These are phyloP conservation scores for Boletus huronensis DNA, from an alignment of 768 basidiomycete genomes.

Conservation along the genomic window DNA sequence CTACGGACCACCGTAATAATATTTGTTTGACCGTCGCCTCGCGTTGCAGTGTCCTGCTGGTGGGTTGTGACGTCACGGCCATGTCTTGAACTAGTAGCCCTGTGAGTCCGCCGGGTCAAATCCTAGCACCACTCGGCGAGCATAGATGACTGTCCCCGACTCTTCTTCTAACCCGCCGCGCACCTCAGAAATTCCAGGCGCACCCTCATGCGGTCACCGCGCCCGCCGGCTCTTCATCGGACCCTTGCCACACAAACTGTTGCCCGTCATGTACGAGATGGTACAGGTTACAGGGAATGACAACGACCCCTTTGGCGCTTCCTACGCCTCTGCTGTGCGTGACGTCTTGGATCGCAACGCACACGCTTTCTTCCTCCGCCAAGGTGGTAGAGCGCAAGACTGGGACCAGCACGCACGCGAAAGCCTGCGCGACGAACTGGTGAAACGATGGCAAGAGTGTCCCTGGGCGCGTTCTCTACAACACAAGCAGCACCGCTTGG, in stretches of 20 bases:
- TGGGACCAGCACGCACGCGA: slow-evolving; percentile 60
- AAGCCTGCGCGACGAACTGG: slow-evolving; percentile 52
- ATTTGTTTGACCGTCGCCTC: not conserved
- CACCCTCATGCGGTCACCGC: slow-evolving; percentile 10
- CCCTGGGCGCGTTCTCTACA: slow-evolving; percentile 57
- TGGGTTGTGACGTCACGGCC: slow-evolving; percentile 25
- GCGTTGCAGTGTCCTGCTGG: not conserved
- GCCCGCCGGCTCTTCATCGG: slow-evolving; percentile 67
- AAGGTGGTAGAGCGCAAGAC: slow-evolving; percentile 62
- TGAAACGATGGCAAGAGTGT: slow-evolving; percentile 58
- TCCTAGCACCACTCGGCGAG: not conserved
- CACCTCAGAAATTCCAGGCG: not conserved
- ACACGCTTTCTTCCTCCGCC: slow-evolving; percentile 55
- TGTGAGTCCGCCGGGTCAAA: not conserved
- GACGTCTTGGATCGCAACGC: slow-evolving; percentile 55
- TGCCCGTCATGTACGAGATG: slow-evolving; percentile 39
- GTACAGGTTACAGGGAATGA: slow-evolving; percentile 19
- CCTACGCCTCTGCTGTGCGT: slow-evolving; percentile 31
- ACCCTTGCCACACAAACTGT: slow-evolving; percentile 65
- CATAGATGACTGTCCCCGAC: slow-evolving; percentile 13
- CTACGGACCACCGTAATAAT: not conserved
- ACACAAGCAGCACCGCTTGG: slow-evolving; percentile 14
- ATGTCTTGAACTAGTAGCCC: not conserved
- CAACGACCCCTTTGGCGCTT: slow-evolving; percentile 35
- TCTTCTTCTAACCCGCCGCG: not conserved